A percentile compares a stretch with the other conserved stretches of the same genome.
Conservation (phyloP, 805 yeast genomes). For the Lachancea cidri region DNA sequence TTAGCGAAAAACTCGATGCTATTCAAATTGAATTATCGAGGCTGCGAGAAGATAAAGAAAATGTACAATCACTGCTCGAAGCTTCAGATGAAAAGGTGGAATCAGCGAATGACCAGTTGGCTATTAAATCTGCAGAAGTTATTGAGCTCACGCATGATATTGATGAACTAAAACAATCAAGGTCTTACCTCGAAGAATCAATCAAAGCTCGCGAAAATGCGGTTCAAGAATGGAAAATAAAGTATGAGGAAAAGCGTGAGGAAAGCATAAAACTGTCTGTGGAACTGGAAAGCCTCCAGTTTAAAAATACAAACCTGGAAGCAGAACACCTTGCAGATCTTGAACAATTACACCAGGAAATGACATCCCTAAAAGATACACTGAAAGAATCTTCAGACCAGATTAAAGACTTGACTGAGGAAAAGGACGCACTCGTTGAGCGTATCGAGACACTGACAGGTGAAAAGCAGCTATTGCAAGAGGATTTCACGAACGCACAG, state of each 20-base stretch:
- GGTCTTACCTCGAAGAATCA: constrained; percentile 24
- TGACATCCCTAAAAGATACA: constrained; percentile 31
- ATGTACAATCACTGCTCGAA: constrained; percentile 13
- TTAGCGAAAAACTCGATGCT: constrained; percentile 1
- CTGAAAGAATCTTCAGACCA: constrained; percentile 29
- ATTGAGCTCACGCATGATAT: constrained; percentile 31
- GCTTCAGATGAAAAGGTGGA: constrained; percentile 18
- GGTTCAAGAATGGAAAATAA: constrained; percentile 23
- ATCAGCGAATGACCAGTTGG: constrained; percentile 31
- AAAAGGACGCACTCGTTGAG: constrained; percentile 24
- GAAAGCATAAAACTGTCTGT: constrained; percentile 18
- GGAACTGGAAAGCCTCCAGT: constrained; percentile 28
- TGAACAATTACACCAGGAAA: constrained; percentile 33
- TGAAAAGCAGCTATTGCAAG: background rate
- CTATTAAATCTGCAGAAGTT: constrained; percentile 35
- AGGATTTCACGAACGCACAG: constrained; percentile 9
- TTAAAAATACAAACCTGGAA: constrained; percentile 25
- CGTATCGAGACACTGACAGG: background rate
- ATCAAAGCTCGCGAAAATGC: constrained; percentile 31
- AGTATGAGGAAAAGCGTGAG: constrained; percentile 14
- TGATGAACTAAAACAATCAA: constrained; percentile 30
- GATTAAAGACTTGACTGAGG: constrained; percentile 22
- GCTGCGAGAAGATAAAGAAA: background rate
- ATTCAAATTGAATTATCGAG: constrained; percentile 3
- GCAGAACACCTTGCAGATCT: constrained; percentile 35